Evolutionary conservation across 805 yeast genomes (phyloP).

Genomic region (Zygotorulaspora chibaensis): DNA sequence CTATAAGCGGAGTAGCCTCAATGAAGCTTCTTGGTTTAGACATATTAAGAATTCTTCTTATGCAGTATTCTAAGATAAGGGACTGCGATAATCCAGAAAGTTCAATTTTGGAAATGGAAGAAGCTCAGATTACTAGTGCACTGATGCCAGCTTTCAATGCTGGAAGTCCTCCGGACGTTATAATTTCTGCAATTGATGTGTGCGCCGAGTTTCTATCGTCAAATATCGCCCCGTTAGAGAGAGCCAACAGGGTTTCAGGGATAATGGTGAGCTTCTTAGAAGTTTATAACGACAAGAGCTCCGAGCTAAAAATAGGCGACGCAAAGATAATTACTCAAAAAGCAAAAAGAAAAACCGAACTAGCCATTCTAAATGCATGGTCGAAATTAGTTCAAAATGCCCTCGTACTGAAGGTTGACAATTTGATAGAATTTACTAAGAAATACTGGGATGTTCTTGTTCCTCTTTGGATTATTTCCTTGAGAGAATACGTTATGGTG

Average conservation of each 20-base stretch:
- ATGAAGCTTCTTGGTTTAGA: conserved; percentile 63
- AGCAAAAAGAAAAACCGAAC: conserved; percentile 51
- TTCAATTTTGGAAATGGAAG: conserved; percentile 81
- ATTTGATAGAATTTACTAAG: conserved; percentile 46
- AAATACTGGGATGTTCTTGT: conserved; percentile 57
- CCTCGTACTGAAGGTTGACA: conserved; percentile 28
- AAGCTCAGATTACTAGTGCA: conserved; percentile 90
- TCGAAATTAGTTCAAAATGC: conserved; percentile 49
- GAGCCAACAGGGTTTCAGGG: conserved; percentile 53
- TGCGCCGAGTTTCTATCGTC: conserved; percentile 71
- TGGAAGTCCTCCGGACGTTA: conserved; percentile 68
- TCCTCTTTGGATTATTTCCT: conserved; percentile 73
- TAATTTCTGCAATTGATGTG: conserved; percentile 71
- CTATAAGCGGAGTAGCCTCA: conserved; percentile 62
- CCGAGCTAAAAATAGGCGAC: conserved; percentile 50
- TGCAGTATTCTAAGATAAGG: conserved; percentile 52
- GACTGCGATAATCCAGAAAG: conserved; percentile 72
- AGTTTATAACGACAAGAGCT: conserved; percentile 37
- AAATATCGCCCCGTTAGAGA: conserved; percentile 47
- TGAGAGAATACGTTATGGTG: conserved; percentile 69
- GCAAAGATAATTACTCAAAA: conserved; percentile 43
- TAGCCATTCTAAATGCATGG: conserved; percentile 69
- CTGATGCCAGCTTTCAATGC: conserved; percentile 77
- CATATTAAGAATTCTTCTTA: conserved; percentile 60
- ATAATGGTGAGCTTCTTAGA: conserved; percentile 65